Evolutionary conservation across 768 basidiomycete species (phyloP).

Genomic region (Dioszegia crocea): DNA sequence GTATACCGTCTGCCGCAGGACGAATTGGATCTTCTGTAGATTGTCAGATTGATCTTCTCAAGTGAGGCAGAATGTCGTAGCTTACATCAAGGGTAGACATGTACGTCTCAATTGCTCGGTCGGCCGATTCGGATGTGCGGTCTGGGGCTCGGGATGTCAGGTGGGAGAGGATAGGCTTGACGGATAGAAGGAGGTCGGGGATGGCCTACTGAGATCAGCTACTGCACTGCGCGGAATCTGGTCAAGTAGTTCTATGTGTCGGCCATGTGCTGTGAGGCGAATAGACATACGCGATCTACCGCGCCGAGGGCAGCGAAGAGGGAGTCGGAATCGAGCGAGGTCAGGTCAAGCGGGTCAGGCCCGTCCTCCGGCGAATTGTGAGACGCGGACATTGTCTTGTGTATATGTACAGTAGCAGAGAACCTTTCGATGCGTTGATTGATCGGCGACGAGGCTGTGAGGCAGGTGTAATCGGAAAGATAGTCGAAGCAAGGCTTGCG

Average conservation of each 20-base stretch:
- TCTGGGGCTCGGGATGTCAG: constrained; percentile 9
- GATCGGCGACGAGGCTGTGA: too few species aligned
- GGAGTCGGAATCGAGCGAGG: constrained; percentile 29
- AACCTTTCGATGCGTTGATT: too few species aligned
- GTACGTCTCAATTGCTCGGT: constrained; percentile 29
- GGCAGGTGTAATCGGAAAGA: too few species aligned
- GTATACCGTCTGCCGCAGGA: constrained; percentile 43
- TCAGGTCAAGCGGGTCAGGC: constrained; percentile 26
- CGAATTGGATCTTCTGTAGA: constrained; percentile 41
- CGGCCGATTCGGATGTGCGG: background rate
- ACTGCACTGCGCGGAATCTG: background rate
- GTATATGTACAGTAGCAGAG: too few species aligned
- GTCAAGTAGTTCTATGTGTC: background rate
- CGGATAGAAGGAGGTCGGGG: constrained; percentile 24
- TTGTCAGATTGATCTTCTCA: background rate
- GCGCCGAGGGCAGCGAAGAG: constrained; percentile 34
- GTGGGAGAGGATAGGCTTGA: constrained; percentile 38
- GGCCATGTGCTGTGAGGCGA: too few species aligned
- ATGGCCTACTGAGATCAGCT: constrained; percentile 22
- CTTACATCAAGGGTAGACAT: constrained; percentile 36
- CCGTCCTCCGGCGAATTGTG: background rate
- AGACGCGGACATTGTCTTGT: too few species aligned
- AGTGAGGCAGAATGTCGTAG: background rate
- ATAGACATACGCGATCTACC: constrained; percentile 31
- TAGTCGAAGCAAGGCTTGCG: too few species aligned